Conservation (phyloP, 2,329 filamentous ascomycete species). For the Talaromyces sp. region DNA sequence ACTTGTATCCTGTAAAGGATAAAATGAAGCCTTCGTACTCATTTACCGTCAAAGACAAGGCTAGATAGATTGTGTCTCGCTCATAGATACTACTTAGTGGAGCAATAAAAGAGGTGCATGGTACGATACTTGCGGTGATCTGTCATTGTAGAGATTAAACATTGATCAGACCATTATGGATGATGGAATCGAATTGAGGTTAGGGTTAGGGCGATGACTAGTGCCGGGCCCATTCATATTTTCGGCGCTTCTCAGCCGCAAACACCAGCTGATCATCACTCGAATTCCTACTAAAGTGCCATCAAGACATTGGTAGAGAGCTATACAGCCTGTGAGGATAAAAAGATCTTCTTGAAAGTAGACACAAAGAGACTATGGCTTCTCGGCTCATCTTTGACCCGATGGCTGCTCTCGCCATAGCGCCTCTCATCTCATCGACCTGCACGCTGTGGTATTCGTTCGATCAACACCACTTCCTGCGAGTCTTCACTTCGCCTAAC, state of each 20-base stretch:
- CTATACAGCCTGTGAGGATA: too few relatives aligned
- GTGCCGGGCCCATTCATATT: not conserved
- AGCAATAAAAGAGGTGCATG: not conserved
- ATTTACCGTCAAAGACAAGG: constrained; percentile 20
- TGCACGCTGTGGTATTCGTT: constrained; percentile 46
- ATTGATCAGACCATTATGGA: too few relatives aligned
- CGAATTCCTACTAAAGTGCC: too few relatives aligned
- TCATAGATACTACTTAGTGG: not conserved
- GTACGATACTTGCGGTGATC: too few relatives aligned
- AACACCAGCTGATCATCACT: not conserved
- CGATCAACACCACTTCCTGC: constrained; percentile 33
- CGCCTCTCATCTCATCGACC: constrained; percentile 49
- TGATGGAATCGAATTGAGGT: not conserved
- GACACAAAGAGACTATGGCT: not conserved
- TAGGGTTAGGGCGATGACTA: not conserved
- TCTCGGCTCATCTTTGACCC: constrained; percentile 12
- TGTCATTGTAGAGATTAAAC: too few relatives aligned
- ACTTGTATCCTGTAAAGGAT: constrained; percentile 23
- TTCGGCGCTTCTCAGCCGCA: not conserved
- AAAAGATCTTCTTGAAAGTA: too few relatives aligned
- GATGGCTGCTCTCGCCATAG: constrained; percentile 34
- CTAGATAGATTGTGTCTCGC: not conserved
- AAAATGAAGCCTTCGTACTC: constrained; percentile 23
- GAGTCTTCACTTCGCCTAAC: constrained; percentile 22
- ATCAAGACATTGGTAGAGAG: too few relatives aligned